phyloP scores from a whole-genome alignment of 352 stramenopile genomes.

The Saprolegnia parasitica region DNA sequence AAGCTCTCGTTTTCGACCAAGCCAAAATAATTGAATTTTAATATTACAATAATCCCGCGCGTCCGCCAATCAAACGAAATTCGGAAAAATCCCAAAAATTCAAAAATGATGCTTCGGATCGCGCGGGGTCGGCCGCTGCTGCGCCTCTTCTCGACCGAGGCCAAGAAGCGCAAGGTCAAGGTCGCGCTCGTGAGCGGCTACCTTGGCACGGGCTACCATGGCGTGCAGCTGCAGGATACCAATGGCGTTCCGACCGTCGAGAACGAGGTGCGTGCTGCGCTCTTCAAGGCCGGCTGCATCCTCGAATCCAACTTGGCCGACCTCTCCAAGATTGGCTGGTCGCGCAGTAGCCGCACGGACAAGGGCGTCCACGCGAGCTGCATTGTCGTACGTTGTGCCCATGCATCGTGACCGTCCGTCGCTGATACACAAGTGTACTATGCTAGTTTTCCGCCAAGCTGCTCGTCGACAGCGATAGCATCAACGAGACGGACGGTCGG shows the following conservation, averaged over 20 bases:
- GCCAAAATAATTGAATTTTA: slow-evolving; percentile 5
- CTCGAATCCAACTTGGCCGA: slow-evolving; percentile 85
- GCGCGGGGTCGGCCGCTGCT: neutral
- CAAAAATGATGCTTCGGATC: neutral
- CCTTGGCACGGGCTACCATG: slow-evolving; percentile 67
- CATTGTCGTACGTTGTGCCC: slow-evolving; percentile 66
- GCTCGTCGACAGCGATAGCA: slow-evolving; percentile 69
- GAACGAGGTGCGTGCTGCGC: slow-evolving; percentile 65
- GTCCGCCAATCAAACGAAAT: too few relatives aligned
- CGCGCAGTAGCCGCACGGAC: slow-evolving; percentile 85
- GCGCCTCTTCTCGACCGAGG: neutral
- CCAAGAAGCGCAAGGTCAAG: slow-evolving; percentile 63
- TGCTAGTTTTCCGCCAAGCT: slow-evolving; percentile 82
- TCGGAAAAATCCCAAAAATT: too few relatives aligned
- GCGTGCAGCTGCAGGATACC: slow-evolving; percentile 61
- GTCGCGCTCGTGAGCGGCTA: slow-evolving; percentile 84
- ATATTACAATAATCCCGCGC: too few relatives aligned
- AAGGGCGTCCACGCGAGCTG: slow-evolving; percentile 88
- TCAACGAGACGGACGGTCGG: slow-evolving; percentile 53
- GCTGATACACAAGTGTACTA: too few relatives aligned
- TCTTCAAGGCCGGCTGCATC: slow-evolving; percentile 78
- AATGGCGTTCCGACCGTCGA: slow-evolving; percentile 81
- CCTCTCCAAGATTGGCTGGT: slow-evolving; percentile 86
- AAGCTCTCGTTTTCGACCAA: slow-evolving; percentile 21
- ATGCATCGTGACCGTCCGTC: neutral